These are phyloP conservation scores for Neolentinus lepideus DNA, from an alignment of 1,284 basidiomycete genomes.

Conservation along the genomic window DNA sequence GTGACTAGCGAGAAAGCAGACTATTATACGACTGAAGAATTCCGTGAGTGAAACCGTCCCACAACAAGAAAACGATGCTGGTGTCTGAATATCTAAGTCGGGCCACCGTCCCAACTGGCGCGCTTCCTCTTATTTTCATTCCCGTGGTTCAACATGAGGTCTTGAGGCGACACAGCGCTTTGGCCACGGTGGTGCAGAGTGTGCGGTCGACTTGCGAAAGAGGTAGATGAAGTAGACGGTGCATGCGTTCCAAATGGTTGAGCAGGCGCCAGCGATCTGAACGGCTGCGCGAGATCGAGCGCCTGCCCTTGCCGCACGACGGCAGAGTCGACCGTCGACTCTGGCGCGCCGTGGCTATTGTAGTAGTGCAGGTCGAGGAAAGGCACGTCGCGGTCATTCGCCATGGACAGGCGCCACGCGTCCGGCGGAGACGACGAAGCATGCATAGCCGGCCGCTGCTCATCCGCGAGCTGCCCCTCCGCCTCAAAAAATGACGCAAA, in stretches of 20 bases:
- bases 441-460: constrained; percentile 4
- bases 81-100: constrained; percentile 10
- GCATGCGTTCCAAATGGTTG: constrained; percentile 18
- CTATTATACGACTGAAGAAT: background rate
- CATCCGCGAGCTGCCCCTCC: background rate
- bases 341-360: constrained; percentile 14
- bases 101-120: constrained; percentile 66
- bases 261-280: constrained; percentile 10
- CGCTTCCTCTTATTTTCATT: constrained; percentile 64
- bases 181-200: constrained; percentile 56
- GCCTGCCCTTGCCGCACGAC: constrained; percentile 45
- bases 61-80: background rate
- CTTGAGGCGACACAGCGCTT: constrained; percentile 63
- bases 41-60: background rate
- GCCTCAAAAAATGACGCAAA: constrained; percentile 4
- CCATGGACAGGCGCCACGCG: constrained; percentile 20
- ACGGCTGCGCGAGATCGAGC: constrained; percentile 52
- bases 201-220: too few relatives aligned
- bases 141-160: constrained; percentile 45
- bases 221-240: constrained; percentile 6
- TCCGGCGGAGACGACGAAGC: constrained; percentile 15
- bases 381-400: constrained; percentile 45
- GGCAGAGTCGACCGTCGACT: constrained; percentile 17
- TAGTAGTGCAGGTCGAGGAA: constrained; percentile 74
- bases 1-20: background rate